Evolutionary conservation across 371 early-diverging fungal species (phyloP).

Genomic region (Haplosporangium sp.): DNA sequence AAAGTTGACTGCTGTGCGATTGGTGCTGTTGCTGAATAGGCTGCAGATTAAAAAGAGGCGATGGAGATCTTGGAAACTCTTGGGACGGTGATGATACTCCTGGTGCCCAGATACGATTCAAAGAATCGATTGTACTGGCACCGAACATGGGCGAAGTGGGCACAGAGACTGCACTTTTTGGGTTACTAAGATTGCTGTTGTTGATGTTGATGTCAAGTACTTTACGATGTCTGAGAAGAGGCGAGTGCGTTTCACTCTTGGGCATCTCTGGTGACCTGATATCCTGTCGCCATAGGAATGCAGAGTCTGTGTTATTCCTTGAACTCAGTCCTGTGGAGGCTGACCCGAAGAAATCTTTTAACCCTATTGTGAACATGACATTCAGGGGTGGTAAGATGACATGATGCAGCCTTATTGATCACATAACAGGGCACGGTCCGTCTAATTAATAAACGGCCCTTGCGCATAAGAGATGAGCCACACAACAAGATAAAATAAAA

Average conservation of each 20-base stretch:
- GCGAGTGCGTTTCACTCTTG: constrained; percentile 49
- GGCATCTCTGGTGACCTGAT: constrained; percentile 31
- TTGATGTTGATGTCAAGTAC: neutral
- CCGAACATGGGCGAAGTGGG: constrained; percentile 49
- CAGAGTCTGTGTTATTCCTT: constrained; percentile 24
- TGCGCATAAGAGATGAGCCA: neutral
- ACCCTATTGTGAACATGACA: neutral
- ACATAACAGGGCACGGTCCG: neutral
- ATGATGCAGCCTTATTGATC: neutral
- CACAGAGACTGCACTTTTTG: constrained; percentile 44
- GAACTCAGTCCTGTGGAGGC: constrained; percentile 34
- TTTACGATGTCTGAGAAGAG: constrained; percentile 23
- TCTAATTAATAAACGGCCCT: constrained; percentile 1
- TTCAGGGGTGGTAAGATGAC: neutral
- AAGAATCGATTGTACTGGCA: constrained; percentile 39
- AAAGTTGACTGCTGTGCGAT: constrained; percentile 43
- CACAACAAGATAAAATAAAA: neutral
- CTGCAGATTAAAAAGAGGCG: constrained; percentile 78
- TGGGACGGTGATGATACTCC: constrained; percentile 38
- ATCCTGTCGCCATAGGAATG: constrained; percentile 52
- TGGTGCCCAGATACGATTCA: constrained; percentile 55
- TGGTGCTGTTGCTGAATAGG: constrained; percentile 61
- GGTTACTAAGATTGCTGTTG: constrained; percentile 20
- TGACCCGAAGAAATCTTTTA: constrained; percentile 4
- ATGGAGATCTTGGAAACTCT: constrained; percentile 89